phyloP scores from a whole-genome alignment of 352 stramenopile genomes.

The Globisporangium nunn region DNA sequence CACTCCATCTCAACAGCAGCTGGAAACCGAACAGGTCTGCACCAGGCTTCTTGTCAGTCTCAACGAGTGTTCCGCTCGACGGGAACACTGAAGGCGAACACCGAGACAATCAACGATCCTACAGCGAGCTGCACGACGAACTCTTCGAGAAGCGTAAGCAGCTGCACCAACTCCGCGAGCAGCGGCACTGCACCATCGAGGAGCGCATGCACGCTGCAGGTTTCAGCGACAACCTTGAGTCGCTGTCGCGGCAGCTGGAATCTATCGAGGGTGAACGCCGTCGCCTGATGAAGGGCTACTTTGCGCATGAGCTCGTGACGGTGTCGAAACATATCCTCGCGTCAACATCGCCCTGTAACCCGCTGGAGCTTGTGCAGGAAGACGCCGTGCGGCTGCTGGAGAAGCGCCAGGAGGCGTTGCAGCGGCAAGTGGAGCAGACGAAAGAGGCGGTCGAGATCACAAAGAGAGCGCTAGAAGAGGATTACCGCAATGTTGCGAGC shows the following conservation, averaged over 20 bases:
- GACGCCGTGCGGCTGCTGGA: slow-evolving; percentile 28
- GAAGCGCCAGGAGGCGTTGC: slow-evolving; percentile 18
- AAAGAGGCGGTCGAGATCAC: slow-evolving; percentile 31
- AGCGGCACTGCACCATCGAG: slow-evolving; percentile 13
- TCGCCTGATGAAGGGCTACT: slow-evolving; percentile 21
- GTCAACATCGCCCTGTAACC: not conserved
- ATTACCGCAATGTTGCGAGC: not conserved
- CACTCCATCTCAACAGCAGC: not conserved
- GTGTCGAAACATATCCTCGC: slow-evolving; percentile 4
- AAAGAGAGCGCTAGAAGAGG: slow-evolving; percentile 5
- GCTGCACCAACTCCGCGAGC: slow-evolving; percentile 23
- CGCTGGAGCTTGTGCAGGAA: slow-evolving; percentile 29
- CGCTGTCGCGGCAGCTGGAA: slow-evolving; percentile 8
- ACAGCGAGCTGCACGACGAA: slow-evolving; percentile 14
- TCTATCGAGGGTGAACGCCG: slow-evolving; percentile 24
- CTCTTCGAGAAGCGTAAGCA: slow-evolving; percentile 25
- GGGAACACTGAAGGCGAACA: not conserved
- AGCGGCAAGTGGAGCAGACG: slow-evolving; percentile 17
- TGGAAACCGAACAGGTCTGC: not conserved
- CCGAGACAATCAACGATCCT: not conserved
- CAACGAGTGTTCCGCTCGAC: not conserved
- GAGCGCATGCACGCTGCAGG: slow-evolving; percentile 8
- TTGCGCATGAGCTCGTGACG: slow-evolving; percentile 28
- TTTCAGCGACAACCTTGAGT: not conserved
- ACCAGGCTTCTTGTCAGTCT: slow-evolving; percentile 1